A percentile compares a stretch with the other conserved stretches of the same genome.
These are phyloP conservation scores for Colletotrichum liriopes DNA, from an alignment of 2,329 filamentous ascomycete species.

Conservation along the genomic window DNA sequence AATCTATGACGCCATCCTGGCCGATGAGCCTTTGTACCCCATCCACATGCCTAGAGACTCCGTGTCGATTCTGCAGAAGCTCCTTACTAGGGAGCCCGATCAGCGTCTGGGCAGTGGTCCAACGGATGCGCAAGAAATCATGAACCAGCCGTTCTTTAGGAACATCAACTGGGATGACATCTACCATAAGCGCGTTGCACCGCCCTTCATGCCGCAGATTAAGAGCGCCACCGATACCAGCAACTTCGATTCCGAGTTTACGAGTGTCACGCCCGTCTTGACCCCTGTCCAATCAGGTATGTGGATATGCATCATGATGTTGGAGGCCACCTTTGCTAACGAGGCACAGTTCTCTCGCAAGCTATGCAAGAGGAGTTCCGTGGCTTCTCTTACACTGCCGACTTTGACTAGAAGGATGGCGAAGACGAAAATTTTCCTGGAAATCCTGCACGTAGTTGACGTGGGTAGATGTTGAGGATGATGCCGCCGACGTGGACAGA, in stretches of 20 bases:
- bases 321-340: conserved; percentile 21
- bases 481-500: conserved; percentile 20
- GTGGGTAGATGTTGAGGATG: neutral
- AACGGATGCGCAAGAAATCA: conserved; percentile 97
- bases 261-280: conserved; percentile 95
- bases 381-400: conserved; percentile 96
- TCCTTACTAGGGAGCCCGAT: conserved; percentile 95
- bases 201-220: conserved; percentile 92
- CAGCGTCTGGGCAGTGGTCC: conserved; percentile 93
- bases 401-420: conserved; percentile 77
- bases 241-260: conserved; percentile 99
- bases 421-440: conserved; percentile 4
- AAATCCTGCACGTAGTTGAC: conserved; percentile 10
- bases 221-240: conserved; percentile 97
- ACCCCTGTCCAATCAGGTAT: conserved; percentile 97
- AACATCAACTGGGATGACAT: conserved; percentile 99
- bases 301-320: conserved; percentile 52
- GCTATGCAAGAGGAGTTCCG: conserved; percentile 99
- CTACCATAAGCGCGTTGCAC: conserved; percentile 91
- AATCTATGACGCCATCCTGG: conserved; percentile 98
- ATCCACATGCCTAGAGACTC: conserved; percentile 99
- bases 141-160: conserved; percentile 98
- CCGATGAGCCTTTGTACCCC: conserved; percentile 96
- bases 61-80: conserved; percentile 96
- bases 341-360: conserved; percentile 85